phyloP scores from a whole-genome alignment of 2,329 filamentous ascomycete species.

The Alternaria metachromatica region DNA sequence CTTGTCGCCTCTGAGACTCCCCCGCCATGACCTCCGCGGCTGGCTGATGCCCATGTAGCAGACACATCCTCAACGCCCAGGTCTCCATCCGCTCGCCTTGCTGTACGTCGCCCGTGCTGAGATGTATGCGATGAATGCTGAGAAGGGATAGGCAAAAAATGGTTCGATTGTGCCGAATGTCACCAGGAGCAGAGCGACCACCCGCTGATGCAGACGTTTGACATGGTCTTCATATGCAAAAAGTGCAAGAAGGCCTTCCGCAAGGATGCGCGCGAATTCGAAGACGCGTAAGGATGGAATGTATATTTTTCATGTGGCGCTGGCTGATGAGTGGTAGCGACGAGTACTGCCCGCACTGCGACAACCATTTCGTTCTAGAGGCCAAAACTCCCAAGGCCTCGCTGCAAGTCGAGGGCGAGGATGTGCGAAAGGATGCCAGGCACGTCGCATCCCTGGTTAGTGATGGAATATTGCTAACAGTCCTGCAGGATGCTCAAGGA shows the following conservation, averaged over 20 bases:
- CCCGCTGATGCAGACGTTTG: conserved; percentile 74
- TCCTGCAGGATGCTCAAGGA: conserved; percentile 81
- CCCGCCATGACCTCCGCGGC: conserved; percentile 22
- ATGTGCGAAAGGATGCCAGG: conserved; percentile 81
- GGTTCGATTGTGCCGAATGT: conserved; percentile 98
- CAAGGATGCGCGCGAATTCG: conserved; percentile 89
- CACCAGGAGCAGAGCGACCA: conserved; percentile 84
- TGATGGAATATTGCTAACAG: conserved; percentile 6
- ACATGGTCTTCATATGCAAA: conserved; percentile 97
- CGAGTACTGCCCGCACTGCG: conserved; percentile 98
- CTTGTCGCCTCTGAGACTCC: conserved; percentile 14
- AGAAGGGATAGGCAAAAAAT: conserved; percentile 74
- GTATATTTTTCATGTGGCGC: not conserved
- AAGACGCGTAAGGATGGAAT: conserved; percentile 64
- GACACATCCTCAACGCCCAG: conserved; percentile 98
- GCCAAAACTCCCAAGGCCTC: conserved; percentile 83
- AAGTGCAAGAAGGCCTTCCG: conserved; percentile 99
- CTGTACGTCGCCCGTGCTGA: conserved; percentile 65
- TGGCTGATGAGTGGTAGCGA: conserved; percentile 62
- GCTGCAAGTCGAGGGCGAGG: conserved; percentile 88
- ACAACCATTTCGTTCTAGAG: conserved; percentile 97
- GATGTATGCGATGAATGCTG: conserved; percentile 6
- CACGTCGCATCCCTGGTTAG: conserved; percentile 28
- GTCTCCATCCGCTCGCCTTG: conserved; percentile 94
- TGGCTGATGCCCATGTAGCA: conserved; percentile 63